Conservation (phyloP, 139 green algal genomes). For the Penium margaritaceum region DNA sequence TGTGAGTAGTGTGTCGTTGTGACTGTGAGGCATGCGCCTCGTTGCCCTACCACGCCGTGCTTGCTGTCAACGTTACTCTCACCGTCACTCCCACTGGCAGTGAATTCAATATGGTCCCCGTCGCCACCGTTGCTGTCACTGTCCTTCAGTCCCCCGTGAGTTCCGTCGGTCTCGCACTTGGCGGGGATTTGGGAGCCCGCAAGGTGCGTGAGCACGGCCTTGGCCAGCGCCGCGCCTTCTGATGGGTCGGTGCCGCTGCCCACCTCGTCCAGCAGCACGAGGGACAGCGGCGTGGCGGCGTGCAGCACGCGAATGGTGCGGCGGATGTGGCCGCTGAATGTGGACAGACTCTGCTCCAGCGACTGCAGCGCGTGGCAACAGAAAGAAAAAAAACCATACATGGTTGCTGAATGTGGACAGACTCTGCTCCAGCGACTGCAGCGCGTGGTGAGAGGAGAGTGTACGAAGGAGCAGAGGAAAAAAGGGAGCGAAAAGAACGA, state of each 20-base stretch:
- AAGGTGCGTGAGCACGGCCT: conserved; percentile 66
- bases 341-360: conserved; percentile 50
- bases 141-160: conserved; percentile 8
- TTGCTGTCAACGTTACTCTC: too few relatives aligned
- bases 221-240: conserved; percentile 82
- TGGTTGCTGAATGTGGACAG: too few relatives aligned
- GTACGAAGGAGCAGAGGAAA: too few relatives aligned
- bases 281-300: not conserved
- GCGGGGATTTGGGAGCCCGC: conserved; percentile 28
- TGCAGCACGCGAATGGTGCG: conserved; percentile 31
- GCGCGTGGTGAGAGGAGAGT: too few relatives aligned
- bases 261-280: conserved; percentile 62
- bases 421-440: too few relatives aligned
- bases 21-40: conserved; percentile 36
- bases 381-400: too few relatives aligned
- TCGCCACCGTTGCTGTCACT: conserved; percentile 11
- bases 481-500: too few relatives aligned
- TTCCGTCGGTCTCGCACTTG: conserved; percentile 15
- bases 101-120: conserved; percentile 3
- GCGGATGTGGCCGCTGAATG: conserved; percentile 47
- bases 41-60: too few relatives aligned
- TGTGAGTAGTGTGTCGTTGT: conserved; percentile 54
- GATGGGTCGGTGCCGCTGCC: conserved; percentile 85
- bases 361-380: too few relatives aligned
- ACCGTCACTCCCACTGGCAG: conserved; percentile 19